These are phyloP conservation scores for Penicillium diatomitis DNA, from an alignment of 495 filamentous ascomycete species.

Conservation along the genomic window DNA sequence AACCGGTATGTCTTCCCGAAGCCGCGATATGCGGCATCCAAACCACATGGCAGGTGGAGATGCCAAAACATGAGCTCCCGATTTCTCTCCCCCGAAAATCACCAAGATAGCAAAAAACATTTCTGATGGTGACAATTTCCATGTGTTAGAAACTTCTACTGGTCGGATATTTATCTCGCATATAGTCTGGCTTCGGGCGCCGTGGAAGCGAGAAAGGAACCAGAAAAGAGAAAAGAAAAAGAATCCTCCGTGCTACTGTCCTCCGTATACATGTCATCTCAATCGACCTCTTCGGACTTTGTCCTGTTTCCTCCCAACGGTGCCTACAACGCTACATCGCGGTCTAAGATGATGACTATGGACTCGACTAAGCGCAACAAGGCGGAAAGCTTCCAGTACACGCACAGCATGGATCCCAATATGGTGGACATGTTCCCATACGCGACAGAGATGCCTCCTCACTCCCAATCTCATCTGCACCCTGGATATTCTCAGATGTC, in stretches of 20 bases:
- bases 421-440: constrained; percentile 28
- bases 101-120: too few relatives aligned
- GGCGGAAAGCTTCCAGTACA: constrained; percentile 24
- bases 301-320: constrained; percentile 12
- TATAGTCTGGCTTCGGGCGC: not conserved
- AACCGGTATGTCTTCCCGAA: too few relatives aligned
- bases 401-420: constrained; percentile 25
- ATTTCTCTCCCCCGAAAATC: too few relatives aligned
- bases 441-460: constrained; percentile 18
- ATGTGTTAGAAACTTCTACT: not conserved
- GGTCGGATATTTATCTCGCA: not conserved
- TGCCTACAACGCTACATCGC: not conserved
- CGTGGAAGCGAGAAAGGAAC: constrained; percentile 3
- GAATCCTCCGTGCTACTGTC: not conserved
- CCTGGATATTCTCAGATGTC: constrained; percentile 14
- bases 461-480: constrained; percentile 9
- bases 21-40: too few relatives aligned
- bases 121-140: too few relatives aligned
- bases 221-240: not conserved
- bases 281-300: constrained; percentile 14
- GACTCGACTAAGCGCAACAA: constrained; percentile 29
- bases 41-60: too few relatives aligned
- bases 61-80: too few relatives aligned
- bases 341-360: constrained; percentile 31
- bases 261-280: constrained; percentile 3